Evolutionary conservation across 2,329 filamentous ascomycete species (phyloP), one percentile per base, ranked within the genome.

Genomic region (Canariomyces notabilis): DNA sequence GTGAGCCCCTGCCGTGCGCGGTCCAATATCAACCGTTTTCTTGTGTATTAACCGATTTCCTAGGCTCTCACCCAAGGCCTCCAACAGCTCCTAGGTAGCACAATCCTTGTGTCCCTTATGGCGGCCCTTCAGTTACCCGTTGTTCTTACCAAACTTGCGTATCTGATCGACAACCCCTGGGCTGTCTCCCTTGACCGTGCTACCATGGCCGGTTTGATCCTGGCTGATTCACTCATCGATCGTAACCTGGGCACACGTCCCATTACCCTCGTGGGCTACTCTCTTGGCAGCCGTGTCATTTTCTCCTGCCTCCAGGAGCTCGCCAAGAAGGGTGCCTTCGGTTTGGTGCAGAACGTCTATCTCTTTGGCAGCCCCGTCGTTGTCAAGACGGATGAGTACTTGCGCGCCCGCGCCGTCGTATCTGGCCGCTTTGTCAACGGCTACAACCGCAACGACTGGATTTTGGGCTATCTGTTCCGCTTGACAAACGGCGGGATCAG

Each of bases 121-220:
- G 85, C 90, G 33, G 89, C 90, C 26, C 73, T 98, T 42, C 89
- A 94, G 64, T 71, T 96, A n/a, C 93, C 93, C 2, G 80, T 98
- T 34, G 84, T 96, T 21, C 72, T 98, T 36, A 90, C 91, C 0
- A 98, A 98, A 64, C 78, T 98, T 8, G 82, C 91, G 1, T 98
- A 98, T 61, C 76, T 98, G 16, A 96, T 98, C 55, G 93, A 98
- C 66, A 98, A 98, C 61, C 93, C 93, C 0, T 98, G 93, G 93
- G 89, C 86, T 20, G 90, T 96, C n/a, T 97, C 93, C 1, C 78
- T 95, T 40, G 89, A 93, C 59, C 82, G 93, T 58, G 93, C 93
- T 22, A 90, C 86, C 59, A 77, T 87, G 46, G 88, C 91, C 6
- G 93, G 93, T 3, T 77, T 95, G 37, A 95, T 98, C 63, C 76